Evolutionary conservation across 768 basidiomycete genomes (phyloP), one percentile per base, ranked within the genome.

Genomic region (Terana coerulea): DNA sequence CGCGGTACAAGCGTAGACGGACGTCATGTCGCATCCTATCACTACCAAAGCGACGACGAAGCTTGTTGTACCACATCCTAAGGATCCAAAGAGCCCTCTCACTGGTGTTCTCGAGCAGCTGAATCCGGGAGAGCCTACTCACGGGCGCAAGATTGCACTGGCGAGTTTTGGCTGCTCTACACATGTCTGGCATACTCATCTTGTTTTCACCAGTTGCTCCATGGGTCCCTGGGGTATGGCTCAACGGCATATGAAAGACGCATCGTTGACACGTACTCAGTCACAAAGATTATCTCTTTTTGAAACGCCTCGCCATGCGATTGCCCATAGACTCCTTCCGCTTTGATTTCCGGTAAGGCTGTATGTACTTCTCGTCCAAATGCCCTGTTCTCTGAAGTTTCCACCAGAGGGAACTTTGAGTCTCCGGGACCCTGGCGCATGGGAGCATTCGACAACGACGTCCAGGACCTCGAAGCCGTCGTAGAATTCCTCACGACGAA

Each of bases 201-300:
- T n/a, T n/a, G n/a, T n/a, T n/a, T n/a, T n/a, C 36, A 45, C 51
- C 62, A 91, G 89, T 85, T 91, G 57, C 69, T 91, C 7, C 89
- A 92, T 65, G 89, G 89, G 42, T 75, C 81, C 21, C 75, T 88
- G 76, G 89, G 89, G 89, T 87, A 64, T 67, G 77, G 29, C 4
- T 41, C 26, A 28, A 22, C n/a, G 24, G n/a, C 21, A 22, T 48
- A 31, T 14, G 17, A 19, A 19, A 22, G 30, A 12, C 30, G n/a
- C 31, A 6, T 3, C 19, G 26, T 4, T 35, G 31, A 10, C 8
- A 21, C 24, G 24, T 43, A 35, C 30, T 40, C 6, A 91, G 89
- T 61, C 90, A 92, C 67, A 91, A 91, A 60, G 85, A 92, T 63
- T 92, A 92, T 68, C 65, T 92, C 42, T 91, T 86, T 72, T 85